phyloP scores from a whole-genome alignment of 768 basidiomycete genomes.

The Boletus vinaceobasis region DNA sequence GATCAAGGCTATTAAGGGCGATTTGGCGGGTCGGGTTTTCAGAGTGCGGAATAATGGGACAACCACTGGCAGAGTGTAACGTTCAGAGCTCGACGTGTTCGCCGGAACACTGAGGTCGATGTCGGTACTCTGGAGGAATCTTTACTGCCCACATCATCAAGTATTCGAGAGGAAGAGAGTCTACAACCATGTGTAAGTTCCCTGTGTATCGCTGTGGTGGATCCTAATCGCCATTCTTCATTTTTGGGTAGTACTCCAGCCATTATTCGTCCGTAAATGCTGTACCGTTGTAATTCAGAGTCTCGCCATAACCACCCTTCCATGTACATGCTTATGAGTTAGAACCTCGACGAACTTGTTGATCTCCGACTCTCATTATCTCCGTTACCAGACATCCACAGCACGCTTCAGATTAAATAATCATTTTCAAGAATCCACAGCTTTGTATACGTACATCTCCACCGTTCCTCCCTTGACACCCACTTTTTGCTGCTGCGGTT shows the following conservation, averaged over 20 bases:
- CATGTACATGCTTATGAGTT: neutral
- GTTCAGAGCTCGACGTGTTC: neutral
- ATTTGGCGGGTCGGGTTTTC: no score
- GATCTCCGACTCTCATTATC: slow-evolving; percentile 16
- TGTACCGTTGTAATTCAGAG: neutral
- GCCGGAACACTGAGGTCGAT: slow-evolving; percentile 13
- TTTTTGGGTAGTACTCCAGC: slow-evolving; percentile 20
- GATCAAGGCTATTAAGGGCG: no score
- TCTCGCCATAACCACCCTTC: neutral
- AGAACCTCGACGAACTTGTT: slow-evolving; percentile 23
- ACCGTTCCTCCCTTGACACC: no score
- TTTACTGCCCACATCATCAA: neutral
- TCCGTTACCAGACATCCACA: no score
- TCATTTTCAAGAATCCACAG: neutral
- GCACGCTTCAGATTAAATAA: neutral
- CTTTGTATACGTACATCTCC: no score
- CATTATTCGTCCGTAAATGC: slow-evolving; percentile 21
- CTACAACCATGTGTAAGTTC: slow-evolving; percentile 17
- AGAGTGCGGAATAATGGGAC: no score
- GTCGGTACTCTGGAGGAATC: slow-evolving; percentile 4
- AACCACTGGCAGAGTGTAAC: no score
- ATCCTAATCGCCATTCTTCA: neutral
- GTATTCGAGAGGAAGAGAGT: neutral
- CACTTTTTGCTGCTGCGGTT: no score
- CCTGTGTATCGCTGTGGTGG: neutral